Evolutionary conservation across 1,139 yeast species (phyloP).

Genomic region (Lodderomyces margitis): DNA sequence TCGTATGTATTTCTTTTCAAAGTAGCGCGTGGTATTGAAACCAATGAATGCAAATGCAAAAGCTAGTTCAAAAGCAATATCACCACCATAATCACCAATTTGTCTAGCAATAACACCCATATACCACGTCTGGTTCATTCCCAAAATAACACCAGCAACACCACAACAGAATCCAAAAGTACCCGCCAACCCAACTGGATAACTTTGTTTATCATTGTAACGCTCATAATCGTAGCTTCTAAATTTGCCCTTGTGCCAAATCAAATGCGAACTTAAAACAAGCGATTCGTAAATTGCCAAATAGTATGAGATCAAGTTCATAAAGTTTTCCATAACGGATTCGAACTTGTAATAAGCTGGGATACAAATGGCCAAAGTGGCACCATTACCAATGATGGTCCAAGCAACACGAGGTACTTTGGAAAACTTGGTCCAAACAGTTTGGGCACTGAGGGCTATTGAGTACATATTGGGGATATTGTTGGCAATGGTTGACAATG

Average conservation of each 20-base stretch:
- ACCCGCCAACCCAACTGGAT: constrained; percentile 81
- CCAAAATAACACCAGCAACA: constrained; percentile 78
- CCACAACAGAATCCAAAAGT: constrained; percentile 77
- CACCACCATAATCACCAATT: constrained; percentile 76
- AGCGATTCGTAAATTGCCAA: constrained; percentile 80
- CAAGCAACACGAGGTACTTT: constrained; percentile 78
- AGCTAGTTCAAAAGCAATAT: constrained; percentile 82
- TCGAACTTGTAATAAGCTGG: constrained; percentile 80
- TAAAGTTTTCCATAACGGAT: constrained; percentile 74
- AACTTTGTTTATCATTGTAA: constrained; percentile 52
- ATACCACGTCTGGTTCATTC: constrained; percentile 87
- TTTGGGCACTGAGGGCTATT: constrained; percentile 79
- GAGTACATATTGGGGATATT: constrained; percentile 94
- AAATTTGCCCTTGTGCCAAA: constrained; percentile 62
- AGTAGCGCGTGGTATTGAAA: constrained; percentile 58
- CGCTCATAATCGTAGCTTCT: constrained; percentile 60
- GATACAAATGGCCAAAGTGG: constrained; percentile 80
- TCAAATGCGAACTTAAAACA: constrained; percentile 72
- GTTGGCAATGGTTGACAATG: constrained; percentile 83
- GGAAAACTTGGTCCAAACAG: constrained; percentile 70
- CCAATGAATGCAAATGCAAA: constrained; percentile 67
- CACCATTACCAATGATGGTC: constrained; percentile 74
- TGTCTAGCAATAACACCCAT: constrained; percentile 60
- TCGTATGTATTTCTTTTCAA: constrained; percentile 69
- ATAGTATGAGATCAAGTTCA: constrained; percentile 90